Conservation (phyloP, 805 yeast genomes). For the Suhomyces emberorum region DNA sequence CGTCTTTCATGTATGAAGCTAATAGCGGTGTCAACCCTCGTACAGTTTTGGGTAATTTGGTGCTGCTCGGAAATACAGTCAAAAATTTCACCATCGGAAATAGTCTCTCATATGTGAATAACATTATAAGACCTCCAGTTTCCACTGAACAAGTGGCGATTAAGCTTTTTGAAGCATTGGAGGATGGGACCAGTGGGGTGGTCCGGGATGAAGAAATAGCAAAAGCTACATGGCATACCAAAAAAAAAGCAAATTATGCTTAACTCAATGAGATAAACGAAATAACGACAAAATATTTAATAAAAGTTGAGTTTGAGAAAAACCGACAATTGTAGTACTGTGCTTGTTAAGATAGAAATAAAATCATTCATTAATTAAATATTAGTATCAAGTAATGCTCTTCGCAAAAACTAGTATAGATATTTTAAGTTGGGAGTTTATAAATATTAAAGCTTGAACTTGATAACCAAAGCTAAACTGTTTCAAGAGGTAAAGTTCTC, state of each 20-base stretch:
- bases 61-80: constrained; percentile 43
- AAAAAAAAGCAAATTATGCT: too few relatives aligned
- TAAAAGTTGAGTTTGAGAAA: too few relatives aligned
- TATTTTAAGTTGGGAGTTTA: too few relatives aligned
- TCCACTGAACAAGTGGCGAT: constrained; percentile 68
- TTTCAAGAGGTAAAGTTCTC: not conserved
- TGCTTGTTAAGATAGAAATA: too few relatives aligned
- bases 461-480: too few relatives aligned
- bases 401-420: too few relatives aligned
- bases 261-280: too few relatives aligned
- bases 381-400: too few relatives aligned
- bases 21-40: constrained; percentile 33
- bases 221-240: not conserved
- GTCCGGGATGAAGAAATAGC: constrained; percentile 51
- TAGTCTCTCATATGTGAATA: constrained; percentile 38
- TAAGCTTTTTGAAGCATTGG: constrained; percentile 52
- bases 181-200: constrained; percentile 55
- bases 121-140: constrained; percentile 56
- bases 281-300: too few relatives aligned
- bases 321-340: too few relatives aligned
- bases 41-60: constrained; percentile 36
- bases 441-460: not conserved
- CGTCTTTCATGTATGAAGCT: constrained; percentile 71
- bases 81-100: constrained; percentile 43
- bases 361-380: too few relatives aligned